Conservation (phyloP, 1,284 basidiomycete species). For the Mycena sp. region DNA sequence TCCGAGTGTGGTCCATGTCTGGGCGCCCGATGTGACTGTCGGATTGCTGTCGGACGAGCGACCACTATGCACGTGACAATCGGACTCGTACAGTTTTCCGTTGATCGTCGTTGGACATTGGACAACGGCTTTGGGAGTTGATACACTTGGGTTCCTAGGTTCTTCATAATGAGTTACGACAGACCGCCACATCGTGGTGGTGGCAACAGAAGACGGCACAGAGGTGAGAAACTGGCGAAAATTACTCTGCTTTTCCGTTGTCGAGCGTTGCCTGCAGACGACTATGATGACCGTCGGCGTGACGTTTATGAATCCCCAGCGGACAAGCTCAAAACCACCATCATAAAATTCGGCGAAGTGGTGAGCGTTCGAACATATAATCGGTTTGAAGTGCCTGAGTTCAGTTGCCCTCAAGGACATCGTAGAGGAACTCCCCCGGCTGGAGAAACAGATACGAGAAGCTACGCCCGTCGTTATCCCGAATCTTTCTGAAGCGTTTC, state of each 20-base stretch:
- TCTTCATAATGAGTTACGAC: constrained; percentile 56
- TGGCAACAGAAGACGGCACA: constrained; percentile 51
- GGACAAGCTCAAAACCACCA: constrained; percentile 72
- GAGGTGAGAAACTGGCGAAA: constrained; percentile 52
- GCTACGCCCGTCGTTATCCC: constrained; percentile 66
- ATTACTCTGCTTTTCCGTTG: constrained; percentile 12
- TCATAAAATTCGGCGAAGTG: constrained; percentile 85
- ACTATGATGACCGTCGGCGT: constrained; percentile 70
- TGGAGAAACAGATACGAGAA: constrained; percentile 72
- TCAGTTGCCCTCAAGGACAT: constrained; percentile 61
- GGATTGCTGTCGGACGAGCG: no score
- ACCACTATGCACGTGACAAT: no score
- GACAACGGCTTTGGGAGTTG: neutral
- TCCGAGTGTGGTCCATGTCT: no score
- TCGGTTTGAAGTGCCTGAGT: constrained; percentile 19
- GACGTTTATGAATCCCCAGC: constrained; percentile 76
- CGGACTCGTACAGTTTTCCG: no score
- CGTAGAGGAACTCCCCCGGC: constrained; percentile 71
- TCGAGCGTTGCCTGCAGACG: constrained; percentile 50
- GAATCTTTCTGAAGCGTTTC: constrained; percentile 78
- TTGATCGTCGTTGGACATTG: no score
- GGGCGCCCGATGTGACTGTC: no score
- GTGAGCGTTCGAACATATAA: constrained; percentile 56
- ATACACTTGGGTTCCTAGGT: constrained; percentile 11
- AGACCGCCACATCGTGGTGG: constrained; percentile 48